These are phyloP conservation scores for Babesia gibsoni DNA, from an alignment of 169 alveolate species.

Conservation along the genomic window DNA sequence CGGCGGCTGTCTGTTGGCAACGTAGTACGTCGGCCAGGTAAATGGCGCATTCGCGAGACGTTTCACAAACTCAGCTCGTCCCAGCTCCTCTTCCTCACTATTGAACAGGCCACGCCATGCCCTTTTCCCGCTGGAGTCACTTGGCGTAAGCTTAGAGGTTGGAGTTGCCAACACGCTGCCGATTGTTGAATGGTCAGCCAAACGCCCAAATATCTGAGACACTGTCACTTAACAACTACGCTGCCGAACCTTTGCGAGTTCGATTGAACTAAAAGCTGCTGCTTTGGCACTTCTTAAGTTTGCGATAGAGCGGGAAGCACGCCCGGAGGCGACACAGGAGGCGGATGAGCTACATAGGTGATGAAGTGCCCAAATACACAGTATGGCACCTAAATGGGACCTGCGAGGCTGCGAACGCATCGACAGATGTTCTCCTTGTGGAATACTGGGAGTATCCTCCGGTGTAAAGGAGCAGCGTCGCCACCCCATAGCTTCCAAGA, in stretches of 20 bases:
- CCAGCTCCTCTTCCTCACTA: conserved; percentile 30
- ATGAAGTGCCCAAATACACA: not conserved
- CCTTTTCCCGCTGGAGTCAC: not conserved
- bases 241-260: conserved; percentile 38
- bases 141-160: not conserved
- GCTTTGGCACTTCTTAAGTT: not conserved
- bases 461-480: not conserved
- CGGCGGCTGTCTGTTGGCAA: conserved; percentile 45
- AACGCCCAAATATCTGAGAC: conserved; percentile 48
- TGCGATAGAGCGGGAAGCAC: not conserved
- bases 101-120: conserved; percentile 39
- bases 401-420: not conserved
- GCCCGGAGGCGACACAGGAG: not conserved
- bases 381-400: not conserved
- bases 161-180: conserved; percentile 56
- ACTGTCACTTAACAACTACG: not conserved
- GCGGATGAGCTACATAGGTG: not conserved
- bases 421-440: not conserved
- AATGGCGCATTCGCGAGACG: conserved; percentile 25
- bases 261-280: conserved; percentile 32
- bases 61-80: conserved; percentile 5
- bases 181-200: conserved; percentile 51
- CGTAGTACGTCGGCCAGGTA: conserved; percentile 52
- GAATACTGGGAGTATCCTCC: not conserved
- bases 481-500: conserved; percentile 41